These are phyloP conservation scores for Magnaporthales sp. DNA, from an alignment of 2,329 filamentous ascomycete species.

Conservation along the genomic window DNA sequence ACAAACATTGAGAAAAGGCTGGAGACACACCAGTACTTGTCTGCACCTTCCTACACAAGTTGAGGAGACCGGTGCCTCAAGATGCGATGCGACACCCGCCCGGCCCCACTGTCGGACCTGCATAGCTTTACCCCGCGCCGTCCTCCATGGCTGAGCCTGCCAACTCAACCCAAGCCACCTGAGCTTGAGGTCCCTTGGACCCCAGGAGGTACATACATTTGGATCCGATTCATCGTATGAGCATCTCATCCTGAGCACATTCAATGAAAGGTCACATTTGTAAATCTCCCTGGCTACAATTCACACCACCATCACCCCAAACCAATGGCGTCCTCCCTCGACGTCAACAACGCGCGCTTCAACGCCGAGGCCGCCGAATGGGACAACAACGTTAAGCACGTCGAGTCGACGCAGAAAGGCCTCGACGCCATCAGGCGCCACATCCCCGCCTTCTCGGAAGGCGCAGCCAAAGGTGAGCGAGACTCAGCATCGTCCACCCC, in stretches of 20 bases:
- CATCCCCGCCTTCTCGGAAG: conserved; percentile 22
- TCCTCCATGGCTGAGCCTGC: background rate
- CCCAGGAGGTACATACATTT: background rate
- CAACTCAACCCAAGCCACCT: background rate
- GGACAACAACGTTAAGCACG: conserved; percentile 43
- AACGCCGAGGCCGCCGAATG: conserved; percentile 43
- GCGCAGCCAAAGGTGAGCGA: background rate
- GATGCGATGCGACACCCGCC: background rate
- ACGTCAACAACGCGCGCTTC: conserved; percentile 36
- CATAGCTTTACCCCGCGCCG: background rate
- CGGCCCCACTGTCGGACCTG: background rate
- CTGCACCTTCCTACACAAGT: too few species aligned
- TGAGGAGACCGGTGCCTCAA: too few species aligned
- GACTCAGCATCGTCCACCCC: background rate
- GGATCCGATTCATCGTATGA: background rate
- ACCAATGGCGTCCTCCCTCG: background rate
- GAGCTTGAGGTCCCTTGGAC: background rate
- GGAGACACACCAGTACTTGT: too few species aligned
- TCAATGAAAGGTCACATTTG: background rate
- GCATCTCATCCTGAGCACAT: background rate
- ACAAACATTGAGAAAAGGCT: too few species aligned
- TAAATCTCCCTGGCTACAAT: background rate
- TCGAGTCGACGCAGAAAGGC: conserved; percentile 32
- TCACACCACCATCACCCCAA: background rate
- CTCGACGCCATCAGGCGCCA: conserved; percentile 32